Base-by-base conservation (phyloP, 2,329 filamentous ascomycete species). In the Monosporascus cannonballus region DNA sequence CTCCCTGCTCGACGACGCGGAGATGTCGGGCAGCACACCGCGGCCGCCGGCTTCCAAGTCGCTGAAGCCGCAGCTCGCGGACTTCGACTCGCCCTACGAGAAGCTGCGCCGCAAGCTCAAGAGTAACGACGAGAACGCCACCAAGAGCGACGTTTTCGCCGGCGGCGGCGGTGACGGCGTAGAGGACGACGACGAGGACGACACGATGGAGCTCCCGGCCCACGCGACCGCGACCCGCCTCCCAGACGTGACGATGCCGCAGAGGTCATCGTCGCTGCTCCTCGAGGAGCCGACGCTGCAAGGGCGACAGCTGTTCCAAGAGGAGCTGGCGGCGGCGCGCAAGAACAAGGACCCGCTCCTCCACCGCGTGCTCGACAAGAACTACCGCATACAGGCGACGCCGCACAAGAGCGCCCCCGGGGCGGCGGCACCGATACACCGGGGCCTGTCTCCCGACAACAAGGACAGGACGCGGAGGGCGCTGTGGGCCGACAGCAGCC, bases 321-420 rank as follows among this genome's bases (percentile, higher is more conserved):
- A 57, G 22, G 56, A 58, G 4, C 56, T 59, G 3, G 62, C 63
- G 3, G 56, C 64, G 8, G 52, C 65, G 38, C 67, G 58, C 50
- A 66, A 56, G 65, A 76, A 75, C 62, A 81, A 84, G 55, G 90
- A 96, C 65, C 89, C 89, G 3, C 77, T 97, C 8, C 79, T 99
- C 41, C 93, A 97, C 69, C 89, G 88, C 54, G 79, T 97, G n/a
- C 82, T 96, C 5, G 92, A 97, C 75, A 96, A 95, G 72, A 96
- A 89, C 53, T 99, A 96, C 74, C 89, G 93, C 34, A 79, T 99
- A 24, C 90, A 95, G 70, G 90, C 93, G 6, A 99, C 94, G 9
- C 94, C 94, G 0, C 85, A 94, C 60, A 86, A 84, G 63, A 63
- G 59, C 30, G 6, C 45, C 39, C 48, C 63, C 58, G 66, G 67